Conservation (phyloP, 345 rosid species). For the Triadica sebifera region DNA sequence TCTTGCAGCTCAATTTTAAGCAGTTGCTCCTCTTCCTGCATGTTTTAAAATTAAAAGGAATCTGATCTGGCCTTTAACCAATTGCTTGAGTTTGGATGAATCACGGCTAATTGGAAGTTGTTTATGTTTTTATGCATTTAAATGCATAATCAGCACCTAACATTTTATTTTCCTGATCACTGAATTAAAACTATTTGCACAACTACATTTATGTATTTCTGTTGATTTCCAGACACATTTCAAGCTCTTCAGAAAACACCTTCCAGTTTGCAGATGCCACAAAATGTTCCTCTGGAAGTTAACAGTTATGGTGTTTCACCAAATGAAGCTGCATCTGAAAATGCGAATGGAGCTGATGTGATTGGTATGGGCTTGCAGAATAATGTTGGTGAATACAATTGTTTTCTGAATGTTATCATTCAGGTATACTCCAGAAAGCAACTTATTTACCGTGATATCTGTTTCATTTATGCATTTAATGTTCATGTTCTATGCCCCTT, state of each 20-base stretch:
- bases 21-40: not conserved
- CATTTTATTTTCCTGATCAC: not conserved
- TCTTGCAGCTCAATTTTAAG: not conserved
- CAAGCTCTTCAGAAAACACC: constrained; percentile 53
- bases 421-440: constrained; percentile 47
- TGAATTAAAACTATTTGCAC: constrained; percentile 1
- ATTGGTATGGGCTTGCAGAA: constrained; percentile 88
- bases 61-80: not conserved
- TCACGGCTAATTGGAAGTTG: not conserved
- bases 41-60: not conserved
- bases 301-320: constrained; percentile 28
- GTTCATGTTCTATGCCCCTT: constrained; percentile 12
- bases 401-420: constrained; percentile 95
- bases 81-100: not conserved
- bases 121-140: not conserved
- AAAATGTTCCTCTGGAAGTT: constrained; percentile 31
- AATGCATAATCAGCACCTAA: not conserved
- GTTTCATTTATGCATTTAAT: constrained; percentile 1
- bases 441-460: not conserved
- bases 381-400: constrained; percentile 94
- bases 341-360: constrained; percentile 38
- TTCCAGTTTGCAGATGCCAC: constrained; percentile 38
- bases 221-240: constrained; percentile 50
- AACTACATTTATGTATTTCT: constrained; percentile 23
- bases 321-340: constrained; percentile 33